Evolutionary conservation across 2,329 filamentous ascomycete genomes (phyloP).

Genomic region (Tolypocladium paradoxum): DNA sequence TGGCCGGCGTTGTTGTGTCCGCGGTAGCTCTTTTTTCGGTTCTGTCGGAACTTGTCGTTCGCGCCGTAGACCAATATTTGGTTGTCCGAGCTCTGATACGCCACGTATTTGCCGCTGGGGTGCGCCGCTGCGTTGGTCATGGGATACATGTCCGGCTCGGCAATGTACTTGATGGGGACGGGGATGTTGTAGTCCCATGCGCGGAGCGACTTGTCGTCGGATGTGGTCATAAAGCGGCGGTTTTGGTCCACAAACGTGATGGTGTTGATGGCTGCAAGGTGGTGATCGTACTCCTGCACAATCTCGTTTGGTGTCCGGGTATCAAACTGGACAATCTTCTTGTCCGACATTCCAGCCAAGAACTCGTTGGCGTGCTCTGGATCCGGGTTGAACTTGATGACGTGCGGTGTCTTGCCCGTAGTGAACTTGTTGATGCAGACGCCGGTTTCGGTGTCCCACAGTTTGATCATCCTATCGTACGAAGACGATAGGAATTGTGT

Average conservation of each 20-base stretch:
- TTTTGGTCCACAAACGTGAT: conserved; percentile 93
- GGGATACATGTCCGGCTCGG: conserved; percentile 95
- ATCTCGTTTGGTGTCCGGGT: conserved; percentile 65
- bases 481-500: conserved; percentile 82
- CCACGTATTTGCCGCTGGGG: conserved; percentile 85
- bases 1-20: conserved; percentile 95
- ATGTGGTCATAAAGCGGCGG: conserved; percentile 93
- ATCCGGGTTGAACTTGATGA: conserved; percentile 84
- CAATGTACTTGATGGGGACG: conserved; percentile 96
- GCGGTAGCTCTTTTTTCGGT: conserved; percentile 91
- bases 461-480: conserved; percentile 91
- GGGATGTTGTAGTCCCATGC: conserved; percentile 99
- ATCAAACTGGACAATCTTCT: conserved; percentile 98
- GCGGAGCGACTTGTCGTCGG: conserved; percentile 89
- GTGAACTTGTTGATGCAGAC: conserved; percentile 80
- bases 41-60: conserved; percentile 92
- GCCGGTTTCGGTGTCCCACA: conserved; percentile 97
- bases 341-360: conserved; percentile 92
- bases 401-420: conserved; percentile 90
- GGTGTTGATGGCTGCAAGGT: conserved; percentile 94
- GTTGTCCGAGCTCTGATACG: conserved; percentile 89
- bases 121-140: conserved; percentile 80
- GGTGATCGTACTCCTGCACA: conserved; percentile 96
- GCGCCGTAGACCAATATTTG: conserved; percentile 93
- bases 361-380: conserved; percentile 75